A percentile compares a stretch with the other conserved stretches of the same genome.
These are phyloP conservation scores for Emydomyces testavorans DNA, from an alignment of 2,329 filamentous ascomycete genomes.

Conservation along the genomic window DNA sequence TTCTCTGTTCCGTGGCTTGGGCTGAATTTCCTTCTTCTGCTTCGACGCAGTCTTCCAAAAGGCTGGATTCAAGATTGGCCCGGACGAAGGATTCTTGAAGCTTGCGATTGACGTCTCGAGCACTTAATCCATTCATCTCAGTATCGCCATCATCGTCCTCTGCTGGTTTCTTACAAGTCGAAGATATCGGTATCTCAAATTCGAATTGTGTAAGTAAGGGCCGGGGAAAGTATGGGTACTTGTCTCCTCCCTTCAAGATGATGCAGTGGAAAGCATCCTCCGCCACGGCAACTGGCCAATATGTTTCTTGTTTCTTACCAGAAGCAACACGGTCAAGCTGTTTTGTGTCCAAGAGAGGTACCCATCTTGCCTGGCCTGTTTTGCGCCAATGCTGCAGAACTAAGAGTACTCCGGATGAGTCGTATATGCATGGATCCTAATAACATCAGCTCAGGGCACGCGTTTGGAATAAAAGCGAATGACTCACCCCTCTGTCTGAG, in stretches of 20 bases:
- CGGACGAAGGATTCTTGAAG: conserved; percentile 78
- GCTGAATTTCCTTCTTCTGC: conserved; percentile 52
- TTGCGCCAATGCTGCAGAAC: conserved; percentile 84
- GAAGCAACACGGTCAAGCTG: conserved; percentile 68
- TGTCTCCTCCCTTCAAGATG: conserved; percentile 90
- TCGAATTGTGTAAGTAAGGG: conserved; percentile 88
- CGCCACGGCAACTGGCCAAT: conserved; percentile 92
- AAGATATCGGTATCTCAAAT: conserved; percentile 70
- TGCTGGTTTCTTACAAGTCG: conserved; percentile 34
- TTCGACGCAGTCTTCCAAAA: conserved; percentile 63
- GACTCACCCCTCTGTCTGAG: conserved; percentile 64
- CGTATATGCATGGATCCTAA: conserved; percentile 90
- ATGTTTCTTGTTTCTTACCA: conserved; percentile 76
- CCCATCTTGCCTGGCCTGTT: conserved; percentile 76
- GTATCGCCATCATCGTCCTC: conserved; percentile 31
- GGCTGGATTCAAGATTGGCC: conserved; percentile 56
- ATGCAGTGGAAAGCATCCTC: conserved; percentile 94
- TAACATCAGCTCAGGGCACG: conserved; percentile 12
- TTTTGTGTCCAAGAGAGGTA: conserved; percentile 82
- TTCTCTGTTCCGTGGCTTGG: conserved; percentile 56
- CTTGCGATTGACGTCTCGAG: conserved; percentile 42
- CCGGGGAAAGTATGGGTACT: conserved; percentile 83
- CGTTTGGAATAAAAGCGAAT: neutral
- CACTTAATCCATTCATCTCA: conserved; percentile 32
- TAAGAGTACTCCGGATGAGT: conserved; percentile 77